Percentiles rank a stretch among this genome's conserved stretches.
Conservation (phyloP, 192 early-diverging fungal genomes). For the Coemansia asiatica region DNA sequence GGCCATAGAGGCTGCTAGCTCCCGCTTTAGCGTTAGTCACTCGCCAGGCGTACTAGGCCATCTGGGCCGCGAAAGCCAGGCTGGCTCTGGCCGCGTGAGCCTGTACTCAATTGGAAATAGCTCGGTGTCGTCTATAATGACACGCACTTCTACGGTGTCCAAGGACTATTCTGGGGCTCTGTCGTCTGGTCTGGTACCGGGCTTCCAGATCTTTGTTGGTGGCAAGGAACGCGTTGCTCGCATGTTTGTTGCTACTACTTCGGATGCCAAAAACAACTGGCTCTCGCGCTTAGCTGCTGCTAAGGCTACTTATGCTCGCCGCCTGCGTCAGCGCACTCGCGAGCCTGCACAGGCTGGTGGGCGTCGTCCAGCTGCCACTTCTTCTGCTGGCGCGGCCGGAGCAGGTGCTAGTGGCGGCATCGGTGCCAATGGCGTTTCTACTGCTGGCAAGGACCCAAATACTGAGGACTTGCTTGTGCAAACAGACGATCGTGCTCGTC, state of each 20-base stretch:
- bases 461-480: slow-evolving; percentile 12
- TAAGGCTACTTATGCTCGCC: slow-evolving; percentile 55
- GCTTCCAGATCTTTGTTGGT: slow-evolving; percentile 57
- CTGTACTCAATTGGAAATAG: slow-evolving; percentile 57
- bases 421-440: slow-evolving; percentile 1
- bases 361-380: slow-evolving; percentile 18
- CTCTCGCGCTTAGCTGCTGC: slow-evolving; percentile 56
- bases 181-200: slow-evolving; percentile 53
- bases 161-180: slow-evolving; percentile 57
- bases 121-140: slow-evolving; percentile 58
- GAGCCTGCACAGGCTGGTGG: slow-evolving; percentile 27
- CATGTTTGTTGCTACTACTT: slow-evolving; percentile 58
- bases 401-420: not conserved
- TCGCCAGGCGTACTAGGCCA: slow-evolving; percentile 44
- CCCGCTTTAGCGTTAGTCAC: slow-evolving; percentile 49
- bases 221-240: slow-evolving; percentile 54
- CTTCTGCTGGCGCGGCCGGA: slow-evolving; percentile 9
- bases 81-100: slow-evolving; percentile 46
- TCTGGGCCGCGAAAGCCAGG: slow-evolving; percentile 44
- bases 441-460: slow-evolving; percentile 17
- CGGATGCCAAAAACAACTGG: slow-evolving; percentile 58
- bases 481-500: slow-evolving; percentile 33
- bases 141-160: slow-evolving; percentile 55
- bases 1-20: slow-evolving; percentile 62
- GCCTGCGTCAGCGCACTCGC: slow-evolving; percentile 49